Percentiles rank a stretch among this genome's conserved stretches.
These are phyloP conservation scores for Phoma sp. DNA, from an alignment of 2,329 filamentous ascomycete genomes.

Conservation along the genomic window DNA sequence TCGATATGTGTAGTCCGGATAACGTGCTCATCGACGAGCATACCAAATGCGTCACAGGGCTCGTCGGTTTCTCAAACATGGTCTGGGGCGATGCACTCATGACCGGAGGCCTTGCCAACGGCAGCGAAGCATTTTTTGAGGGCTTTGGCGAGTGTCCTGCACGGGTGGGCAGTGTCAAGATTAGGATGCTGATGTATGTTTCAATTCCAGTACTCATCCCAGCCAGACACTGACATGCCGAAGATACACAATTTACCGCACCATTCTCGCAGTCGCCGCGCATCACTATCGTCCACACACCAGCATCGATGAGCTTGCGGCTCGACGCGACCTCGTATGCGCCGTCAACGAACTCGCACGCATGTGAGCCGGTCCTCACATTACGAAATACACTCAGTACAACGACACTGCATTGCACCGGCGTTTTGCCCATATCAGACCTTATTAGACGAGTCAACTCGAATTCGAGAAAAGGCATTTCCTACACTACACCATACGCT, in stretches of 20 bases:
- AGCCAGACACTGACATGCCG: conserved; percentile 10
- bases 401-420: background rate
- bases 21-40: conserved; percentile 60
- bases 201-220: background rate
- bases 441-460: too few relatives aligned
- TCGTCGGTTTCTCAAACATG: conserved; percentile 60
- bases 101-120: conserved; percentile 52
- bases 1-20: conserved; percentile 55
- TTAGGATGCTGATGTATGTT: conserved; percentile 52
- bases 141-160: conserved; percentile 50
- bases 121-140: conserved; percentile 50
- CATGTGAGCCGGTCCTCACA: conserved; percentile 19
- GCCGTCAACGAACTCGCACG: conserved; percentile 47
- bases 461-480: too few relatives aligned
- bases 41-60: conserved; percentile 56
- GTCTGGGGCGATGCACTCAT: conserved; percentile 64
- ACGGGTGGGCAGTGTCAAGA: conserved; percentile 36
- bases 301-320: conserved; percentile 50
- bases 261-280: conserved; percentile 50
- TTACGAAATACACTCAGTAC: background rate
- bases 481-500: background rate
- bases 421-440: background rate
- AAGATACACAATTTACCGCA: conserved; percentile 55
- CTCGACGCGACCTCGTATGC: conserved; percentile 49
- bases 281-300: conserved; percentile 53